Base-by-base conservation (phyloP, 305 asterid species). In the Fraxinus velutina region DNA sequence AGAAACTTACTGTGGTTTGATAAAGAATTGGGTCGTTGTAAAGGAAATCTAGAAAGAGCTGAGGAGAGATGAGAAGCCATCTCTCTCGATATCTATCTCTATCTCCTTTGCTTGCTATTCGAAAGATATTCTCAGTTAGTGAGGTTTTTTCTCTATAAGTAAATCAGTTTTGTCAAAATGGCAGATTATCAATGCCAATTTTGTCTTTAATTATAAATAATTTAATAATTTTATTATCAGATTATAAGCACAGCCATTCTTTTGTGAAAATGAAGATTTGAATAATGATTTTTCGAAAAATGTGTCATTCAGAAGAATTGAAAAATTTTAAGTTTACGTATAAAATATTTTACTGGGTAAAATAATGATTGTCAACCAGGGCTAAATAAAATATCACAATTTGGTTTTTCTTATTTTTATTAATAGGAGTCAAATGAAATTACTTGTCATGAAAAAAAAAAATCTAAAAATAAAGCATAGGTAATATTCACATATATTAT, bases 61-160 rank as follows among this genome's bases (percentile, higher is more conserved):
- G 91, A 87, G 47, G 92, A 90, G 89, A 90, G 89, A 82, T 89
- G 90, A 73, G 86, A 85, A 82, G 89, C 86, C 89, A 89, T 87
- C 87, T 78, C 79, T 79, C 87, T 42, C 83, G 70, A 83, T 36
- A 27, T 79, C 77, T 36, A 80, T 13, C 62, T 4, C 60, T 52
- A 17, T 30, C 62, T 4, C 22, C 21, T 50, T 50, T 50, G 22
- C 60, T 4, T n/a, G 8, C 8, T n/a, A 47, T 13, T 47, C 57
- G 57, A 47, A 47, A 47, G 57, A 13, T 4, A 47, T 47, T 13
- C 19, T 13, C 57, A 13, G 55, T 44, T 44, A 12, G 19, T 47
- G 1, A 3, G 55, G 55, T 13, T 44, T 22, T 22, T 22, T 22
- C 24, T 22, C 24, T 22, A 22, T 22, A 0, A 22, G 24, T 22